Evolutionary conservation across 805 yeast species (phyloP).

Genomic region (Hanseniaspora mollemarum): DNA sequence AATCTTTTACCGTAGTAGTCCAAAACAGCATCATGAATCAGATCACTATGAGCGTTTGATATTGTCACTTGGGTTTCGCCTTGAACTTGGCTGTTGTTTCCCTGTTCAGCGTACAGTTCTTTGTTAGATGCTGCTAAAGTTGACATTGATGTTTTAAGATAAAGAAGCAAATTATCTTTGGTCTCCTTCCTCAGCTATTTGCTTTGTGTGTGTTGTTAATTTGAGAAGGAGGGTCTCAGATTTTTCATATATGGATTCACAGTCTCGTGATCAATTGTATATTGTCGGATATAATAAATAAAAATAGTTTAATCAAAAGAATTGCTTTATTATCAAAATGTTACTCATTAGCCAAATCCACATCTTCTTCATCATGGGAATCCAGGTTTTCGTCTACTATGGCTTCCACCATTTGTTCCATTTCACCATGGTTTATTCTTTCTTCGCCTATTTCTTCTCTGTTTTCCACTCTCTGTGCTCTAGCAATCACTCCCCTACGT

Average conservation of each 20-base stretch:
- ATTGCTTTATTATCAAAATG: too few species aligned
- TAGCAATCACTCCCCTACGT: background rate
- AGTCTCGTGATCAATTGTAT: too few species aligned
- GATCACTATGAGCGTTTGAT: constrained; percentile 81
- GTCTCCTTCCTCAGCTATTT: too few species aligned
- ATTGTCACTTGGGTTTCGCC: constrained; percentile 50
- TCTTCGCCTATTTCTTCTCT: too few species aligned
- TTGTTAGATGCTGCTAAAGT: constrained; percentile 11
- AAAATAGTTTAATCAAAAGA: background rate
- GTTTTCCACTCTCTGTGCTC: background rate
- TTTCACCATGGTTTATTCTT: too few species aligned
- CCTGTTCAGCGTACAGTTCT: background rate
- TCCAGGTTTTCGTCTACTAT: constrained; percentile 13
- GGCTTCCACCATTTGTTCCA: too few species aligned
- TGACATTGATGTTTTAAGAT: too few species aligned
- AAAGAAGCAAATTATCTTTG: too few species aligned
- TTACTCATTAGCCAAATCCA: background rate
- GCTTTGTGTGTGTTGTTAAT: too few species aligned
- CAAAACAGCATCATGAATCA: constrained; percentile 91
- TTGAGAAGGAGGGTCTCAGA: too few species aligned
- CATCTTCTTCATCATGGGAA: constrained; percentile 22
- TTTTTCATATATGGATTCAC: too few species aligned
- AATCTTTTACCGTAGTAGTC: constrained; percentile 93
- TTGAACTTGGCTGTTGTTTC: constrained; percentile 43
- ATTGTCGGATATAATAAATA: background rate